Conservation (phyloP, 345 rosid genomes). For the Populus alba region DNA sequence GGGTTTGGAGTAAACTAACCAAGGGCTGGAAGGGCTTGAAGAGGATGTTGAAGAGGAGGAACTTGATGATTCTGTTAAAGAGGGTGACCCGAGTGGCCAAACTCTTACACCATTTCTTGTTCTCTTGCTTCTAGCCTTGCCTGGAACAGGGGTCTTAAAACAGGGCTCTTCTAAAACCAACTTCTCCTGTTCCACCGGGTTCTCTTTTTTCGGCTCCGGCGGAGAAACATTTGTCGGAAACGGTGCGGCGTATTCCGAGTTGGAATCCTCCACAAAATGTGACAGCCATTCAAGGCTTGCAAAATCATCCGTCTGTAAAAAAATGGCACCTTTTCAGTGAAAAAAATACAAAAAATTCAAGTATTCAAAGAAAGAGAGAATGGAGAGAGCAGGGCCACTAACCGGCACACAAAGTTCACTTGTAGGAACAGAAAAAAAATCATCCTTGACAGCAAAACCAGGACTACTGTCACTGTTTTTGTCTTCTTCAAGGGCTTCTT, state of each 20-base stretch:
- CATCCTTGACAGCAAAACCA: slow-evolving; percentile 24
- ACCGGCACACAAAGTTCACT: slow-evolving; percentile 71
- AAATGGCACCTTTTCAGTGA: slow-evolving; percentile 13
- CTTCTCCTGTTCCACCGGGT: slow-evolving; percentile 24
- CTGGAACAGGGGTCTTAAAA: slow-evolving; percentile 55
- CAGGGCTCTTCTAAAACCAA: slow-evolving; percentile 14
- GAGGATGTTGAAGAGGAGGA: slow-evolving; percentile 39
- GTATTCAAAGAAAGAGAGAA: neutral
- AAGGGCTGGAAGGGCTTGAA: slow-evolving; percentile 30
- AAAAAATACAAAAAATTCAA: slow-evolving; percentile 1
- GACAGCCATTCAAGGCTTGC: slow-evolving; percentile 84
- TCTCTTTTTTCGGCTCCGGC: slow-evolving; percentile 28
- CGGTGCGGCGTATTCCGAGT: slow-evolving; percentile 53
- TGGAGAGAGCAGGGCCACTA: neutral
- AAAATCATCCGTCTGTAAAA: slow-evolving; percentile 64
- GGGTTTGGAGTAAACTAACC: slow-evolving; percentile 21
- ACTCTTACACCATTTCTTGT: slow-evolving; percentile 46
- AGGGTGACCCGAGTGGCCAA: slow-evolving; percentile 64
- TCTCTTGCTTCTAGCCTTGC: slow-evolving; percentile 84
- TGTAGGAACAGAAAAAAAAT: slow-evolving; percentile 45
- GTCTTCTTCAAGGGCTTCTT: slow-evolving; percentile 15
- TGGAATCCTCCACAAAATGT: slow-evolving; percentile 78
- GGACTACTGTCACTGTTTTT: slow-evolving; percentile 14
- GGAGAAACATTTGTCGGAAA: slow-evolving; percentile 34
- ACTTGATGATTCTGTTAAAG: slow-evolving; percentile 47